Evolutionary conservation across 768 basidiomycete species (phyloP).

Genomic region (Pleurotus djamor): DNA sequence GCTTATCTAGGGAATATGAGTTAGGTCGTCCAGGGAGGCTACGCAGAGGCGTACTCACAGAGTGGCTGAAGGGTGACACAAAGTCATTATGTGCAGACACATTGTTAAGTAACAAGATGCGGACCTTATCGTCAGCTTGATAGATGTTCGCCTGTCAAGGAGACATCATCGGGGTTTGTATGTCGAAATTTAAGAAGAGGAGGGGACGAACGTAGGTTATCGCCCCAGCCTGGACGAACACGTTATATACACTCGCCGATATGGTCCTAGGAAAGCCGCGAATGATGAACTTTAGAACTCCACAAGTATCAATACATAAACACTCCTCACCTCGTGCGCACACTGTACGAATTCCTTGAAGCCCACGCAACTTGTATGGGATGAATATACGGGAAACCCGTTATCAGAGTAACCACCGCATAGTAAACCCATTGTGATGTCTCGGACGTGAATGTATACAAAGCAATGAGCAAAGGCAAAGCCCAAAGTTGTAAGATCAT

Average conservation of each 20-base stretch:
- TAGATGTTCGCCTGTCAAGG: conserved; percentile 50
- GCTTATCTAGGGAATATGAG: too few species aligned
- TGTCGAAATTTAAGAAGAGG: not conserved
- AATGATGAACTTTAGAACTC: too few species aligned
- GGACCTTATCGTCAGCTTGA: conserved; percentile 43
- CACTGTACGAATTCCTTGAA: conserved; percentile 59
- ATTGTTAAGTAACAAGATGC: not conserved
- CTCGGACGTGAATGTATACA: conserved; percentile 44
- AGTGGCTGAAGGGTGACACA: too few species aligned
- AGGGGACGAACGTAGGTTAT: conserved; percentile 39
- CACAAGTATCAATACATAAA: too few species aligned
- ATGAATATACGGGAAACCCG: conserved; percentile 53
- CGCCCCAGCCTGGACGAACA: conserved; percentile 59
- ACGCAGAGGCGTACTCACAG: too few species aligned
- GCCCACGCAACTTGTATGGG: conserved; percentile 56
- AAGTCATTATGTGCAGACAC: not conserved
- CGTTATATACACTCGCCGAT: conserved; percentile 56
- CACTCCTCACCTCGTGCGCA: conserved; percentile 41
- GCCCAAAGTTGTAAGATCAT: conserved; percentile 61
- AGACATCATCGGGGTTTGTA: not conserved
- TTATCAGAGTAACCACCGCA: conserved; percentile 49
- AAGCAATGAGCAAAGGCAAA: conserved; percentile 54
- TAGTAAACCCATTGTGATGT: conserved; percentile 59
- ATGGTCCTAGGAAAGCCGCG: conserved; percentile 25
- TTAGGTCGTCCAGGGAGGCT: too few species aligned